These are phyloP conservation scores for Haplosporangium sp. DNA, from an alignment of 371 early-diverging fungal species.

Conservation along the genomic window DNA sequence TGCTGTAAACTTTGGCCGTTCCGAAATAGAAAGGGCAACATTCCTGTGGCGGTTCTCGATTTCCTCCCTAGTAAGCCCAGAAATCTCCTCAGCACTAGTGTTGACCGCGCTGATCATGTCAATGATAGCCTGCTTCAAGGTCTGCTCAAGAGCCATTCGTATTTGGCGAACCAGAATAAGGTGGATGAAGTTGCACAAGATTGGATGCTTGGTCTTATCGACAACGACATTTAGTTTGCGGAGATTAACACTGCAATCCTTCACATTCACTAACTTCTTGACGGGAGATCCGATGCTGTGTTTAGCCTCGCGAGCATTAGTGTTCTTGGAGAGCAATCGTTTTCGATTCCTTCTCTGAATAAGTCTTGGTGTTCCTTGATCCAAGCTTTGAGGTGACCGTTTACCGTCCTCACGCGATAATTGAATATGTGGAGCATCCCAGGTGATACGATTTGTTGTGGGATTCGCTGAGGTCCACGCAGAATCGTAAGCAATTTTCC, in stretches of 20 bases:
- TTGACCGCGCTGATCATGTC: slow-evolving; percentile 23
- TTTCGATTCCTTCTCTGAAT: neutral
- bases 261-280: slow-evolving; percentile 23
- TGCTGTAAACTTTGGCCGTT: neutral
- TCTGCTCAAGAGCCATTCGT: slow-evolving; percentile 31
- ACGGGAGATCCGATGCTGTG: neutral
- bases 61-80: slow-evolving; percentile 17
- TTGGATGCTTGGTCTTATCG: slow-evolving; percentile 25
- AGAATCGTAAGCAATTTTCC: neutral
- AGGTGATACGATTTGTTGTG: neutral
- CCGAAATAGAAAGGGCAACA: neutral
- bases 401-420: neutral
- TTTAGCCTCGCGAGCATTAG: neutral
- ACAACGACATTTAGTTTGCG: slow-evolving; percentile 24
- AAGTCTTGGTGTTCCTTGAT: neutral
- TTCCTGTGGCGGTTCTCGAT: slow-evolving; percentile 7
- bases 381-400: neutral
- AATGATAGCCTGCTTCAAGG: slow-evolving; percentile 12
- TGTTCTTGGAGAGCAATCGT: neutral
- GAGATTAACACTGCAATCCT: slow-evolving; percentile 20
- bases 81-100: slow-evolving; percentile 20
- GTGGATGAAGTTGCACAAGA: slow-evolving; percentile 18
- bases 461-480: neutral
- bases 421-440: slow-evolving; percentile 11
- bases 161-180: slow-evolving; percentile 19